These are phyloP conservation scores for Solanum pimpinellifolium DNA, from an alignment of 257 asterid species.

Conservation along the genomic window DNA sequence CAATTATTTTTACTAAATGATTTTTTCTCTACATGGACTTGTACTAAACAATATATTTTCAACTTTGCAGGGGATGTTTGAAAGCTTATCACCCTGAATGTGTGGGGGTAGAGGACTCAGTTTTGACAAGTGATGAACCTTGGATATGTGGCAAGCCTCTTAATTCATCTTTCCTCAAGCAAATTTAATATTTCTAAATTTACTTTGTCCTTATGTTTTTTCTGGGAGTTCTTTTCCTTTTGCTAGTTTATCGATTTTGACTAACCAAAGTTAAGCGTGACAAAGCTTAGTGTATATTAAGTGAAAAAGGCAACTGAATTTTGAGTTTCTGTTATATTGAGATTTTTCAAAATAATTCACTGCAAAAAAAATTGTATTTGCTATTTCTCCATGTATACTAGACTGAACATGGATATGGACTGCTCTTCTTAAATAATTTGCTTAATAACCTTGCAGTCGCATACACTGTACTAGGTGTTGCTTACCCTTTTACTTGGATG, in stretches of 20 bases:
- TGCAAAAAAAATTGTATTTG: background rate
- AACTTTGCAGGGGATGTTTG: slow-evolving; percentile 49
- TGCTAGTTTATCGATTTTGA: background rate
- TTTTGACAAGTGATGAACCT: slow-evolving; percentile 15
- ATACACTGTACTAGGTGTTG: background rate
- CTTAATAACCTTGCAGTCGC: background rate
- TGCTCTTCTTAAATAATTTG: background rate
- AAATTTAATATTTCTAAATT: background rate
- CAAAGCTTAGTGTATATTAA: background rate
- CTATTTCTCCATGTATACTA: background rate
- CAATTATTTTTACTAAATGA: background rate
- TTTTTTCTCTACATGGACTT: background rate
- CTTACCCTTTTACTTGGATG: background rate
- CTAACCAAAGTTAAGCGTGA: background rate
- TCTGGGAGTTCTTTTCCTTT: background rate
- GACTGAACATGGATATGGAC: background rate
- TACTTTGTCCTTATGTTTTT: background rate
- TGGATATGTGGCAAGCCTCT: slow-evolving; percentile 62
- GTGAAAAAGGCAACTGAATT: background rate
- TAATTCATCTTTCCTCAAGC: background rate
- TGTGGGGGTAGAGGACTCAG: slow-evolving; percentile 34
- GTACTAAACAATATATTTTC: background rate
- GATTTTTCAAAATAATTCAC: background rate
- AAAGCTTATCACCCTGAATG: slow-evolving; percentile 67
- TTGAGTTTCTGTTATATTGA: background rate